Percentiles rank a stretch among this genome's conserved stretches.
Conservation (phyloP, 306 rosid genomes). For the Cyclanthera cordifolia region DNA sequence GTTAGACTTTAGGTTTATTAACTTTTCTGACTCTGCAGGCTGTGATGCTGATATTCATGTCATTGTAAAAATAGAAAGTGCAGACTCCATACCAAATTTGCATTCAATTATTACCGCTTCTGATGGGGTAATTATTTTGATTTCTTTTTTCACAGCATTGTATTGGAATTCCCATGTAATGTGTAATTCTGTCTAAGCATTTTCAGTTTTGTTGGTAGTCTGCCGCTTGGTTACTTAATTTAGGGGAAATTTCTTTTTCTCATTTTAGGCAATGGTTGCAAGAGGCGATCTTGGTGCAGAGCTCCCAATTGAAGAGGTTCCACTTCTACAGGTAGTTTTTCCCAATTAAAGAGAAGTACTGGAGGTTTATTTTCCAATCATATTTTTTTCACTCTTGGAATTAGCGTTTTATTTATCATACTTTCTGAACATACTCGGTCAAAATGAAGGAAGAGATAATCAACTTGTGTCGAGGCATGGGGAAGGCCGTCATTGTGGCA, state of each 20-base stretch:
- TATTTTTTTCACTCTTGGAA: background rate
- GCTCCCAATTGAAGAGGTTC: constrained; percentile 60
- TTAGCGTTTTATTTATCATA: constrained; percentile 2
- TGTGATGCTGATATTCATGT: constrained; percentile 79
- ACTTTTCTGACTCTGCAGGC: constrained; percentile 36
- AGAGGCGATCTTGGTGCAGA: constrained; percentile 64
- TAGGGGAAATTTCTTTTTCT: background rate
- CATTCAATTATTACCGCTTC: constrained; percentile 80
- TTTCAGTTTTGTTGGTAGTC: background rate
- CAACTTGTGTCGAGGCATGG: constrained; percentile 88
- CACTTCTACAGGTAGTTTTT: constrained; percentile 40
- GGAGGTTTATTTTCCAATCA: background rate
- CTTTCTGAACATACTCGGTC: constrained; percentile 11
- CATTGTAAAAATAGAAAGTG: constrained; percentile 91
- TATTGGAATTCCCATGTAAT: background rate
- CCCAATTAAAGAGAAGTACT: constrained; percentile 1
- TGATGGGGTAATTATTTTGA: constrained; percentile 39
- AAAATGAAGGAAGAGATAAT: constrained; percentile 78
- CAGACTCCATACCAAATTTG: constrained; percentile 87
- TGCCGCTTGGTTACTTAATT: background rate
- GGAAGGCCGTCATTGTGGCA: constrained; percentile 95
- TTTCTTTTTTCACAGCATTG: background rate
- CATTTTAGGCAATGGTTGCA: constrained; percentile 52
- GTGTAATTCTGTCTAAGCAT: background rate
- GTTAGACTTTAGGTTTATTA: constrained; percentile 1